Base-by-base conservation (phyloP, 345 rosid species). In the Aquilaria yunnanensis region DNA sequence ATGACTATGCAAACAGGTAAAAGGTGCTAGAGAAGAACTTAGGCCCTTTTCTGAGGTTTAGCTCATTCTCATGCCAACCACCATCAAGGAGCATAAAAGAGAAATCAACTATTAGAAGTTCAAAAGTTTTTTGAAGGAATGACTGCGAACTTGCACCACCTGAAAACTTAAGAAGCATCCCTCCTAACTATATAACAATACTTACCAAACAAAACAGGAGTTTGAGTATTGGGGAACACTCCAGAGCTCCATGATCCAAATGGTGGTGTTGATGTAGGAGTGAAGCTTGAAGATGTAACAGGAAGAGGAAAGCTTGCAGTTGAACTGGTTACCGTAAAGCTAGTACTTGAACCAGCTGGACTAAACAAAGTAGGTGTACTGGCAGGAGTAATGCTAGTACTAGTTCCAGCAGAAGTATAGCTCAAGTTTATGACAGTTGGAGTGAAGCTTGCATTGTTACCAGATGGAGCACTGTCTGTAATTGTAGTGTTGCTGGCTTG, bases 171-270 rank as follows among this genome's bases (percentile, higher is more conserved):
- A 47, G 16, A 37, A 61, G n/a, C 57, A 68, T 32, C 12, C 31
- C 29, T 34, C 9, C 14, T 43, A 45, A 33, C 46, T 23, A 23
- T 23, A 31, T 11, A 56, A 55, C 53, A 53, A 12, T 7, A 69
- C 81, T 9, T 65, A 86, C 93, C 93, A 60, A 81, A 70, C 13
- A 66, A 69, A 54, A 68, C 11, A 62, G 82, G 72, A 23, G 67
- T 47, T 79, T 77, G 86, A 67, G 66, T 76, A 67, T 66, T 67
- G 29, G 77, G 62, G 56, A 70, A 72, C 33, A 62, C 57, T 74
- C 75, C 85, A 62, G 83, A 69, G 70, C 68, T 72, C 77, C 75
- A 72, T 10, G 77, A 34, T 5, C 43, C 43, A 37, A 37, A 5
- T 37, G 43, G 7, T 37, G 43, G 43, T 37, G 43, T 37, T 37